phyloP scores from a whole-genome alignment of 208 protist species.

The Crithidia mellificae region DNA sequence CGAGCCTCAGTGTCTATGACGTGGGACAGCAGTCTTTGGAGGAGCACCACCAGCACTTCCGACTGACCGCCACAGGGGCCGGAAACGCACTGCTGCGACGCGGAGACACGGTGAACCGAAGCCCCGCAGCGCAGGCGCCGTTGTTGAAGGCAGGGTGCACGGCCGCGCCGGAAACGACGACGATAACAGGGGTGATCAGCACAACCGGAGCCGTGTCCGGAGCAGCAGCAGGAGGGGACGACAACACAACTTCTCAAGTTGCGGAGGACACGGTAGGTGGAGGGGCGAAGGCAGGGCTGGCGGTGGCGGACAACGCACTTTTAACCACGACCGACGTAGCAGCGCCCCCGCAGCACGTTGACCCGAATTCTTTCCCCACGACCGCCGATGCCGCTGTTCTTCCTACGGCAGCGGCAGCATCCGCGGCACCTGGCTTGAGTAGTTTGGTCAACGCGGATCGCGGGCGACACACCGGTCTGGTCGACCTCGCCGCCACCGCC shows the following conservation, averaged over 20 bases:
- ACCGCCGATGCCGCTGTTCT: too few species aligned
- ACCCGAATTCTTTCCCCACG: too few species aligned
- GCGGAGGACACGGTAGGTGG: too few species aligned
- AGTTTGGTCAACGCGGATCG: too few species aligned
- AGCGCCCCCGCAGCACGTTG: neutral
- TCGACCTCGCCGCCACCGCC: neutral
- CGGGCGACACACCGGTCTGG: too few species aligned
- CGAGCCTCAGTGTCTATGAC: constrained; percentile 21
- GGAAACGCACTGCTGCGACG: neutral
- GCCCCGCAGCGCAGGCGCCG: constrained; percentile 7
- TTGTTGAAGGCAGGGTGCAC: neutral
- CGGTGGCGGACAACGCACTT: too few species aligned
- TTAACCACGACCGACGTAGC: too few species aligned
- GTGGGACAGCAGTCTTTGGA: constrained; percentile 33
- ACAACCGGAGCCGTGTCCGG: neutral
- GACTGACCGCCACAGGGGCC: constrained; percentile 16
- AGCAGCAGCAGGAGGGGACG: neutral
- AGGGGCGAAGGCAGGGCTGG: neutral
- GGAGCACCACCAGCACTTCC: constrained; percentile 33
- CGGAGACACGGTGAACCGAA: too few species aligned
- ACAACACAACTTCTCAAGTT: too few species aligned
- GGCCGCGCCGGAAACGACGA: neutral
- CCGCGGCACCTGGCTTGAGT: neutral
- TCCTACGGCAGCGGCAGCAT: too few species aligned
- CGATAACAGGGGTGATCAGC: neutral